Conservation (phyloP, 768 basidiomycete species). For the Tricholoma sp. region DNA sequence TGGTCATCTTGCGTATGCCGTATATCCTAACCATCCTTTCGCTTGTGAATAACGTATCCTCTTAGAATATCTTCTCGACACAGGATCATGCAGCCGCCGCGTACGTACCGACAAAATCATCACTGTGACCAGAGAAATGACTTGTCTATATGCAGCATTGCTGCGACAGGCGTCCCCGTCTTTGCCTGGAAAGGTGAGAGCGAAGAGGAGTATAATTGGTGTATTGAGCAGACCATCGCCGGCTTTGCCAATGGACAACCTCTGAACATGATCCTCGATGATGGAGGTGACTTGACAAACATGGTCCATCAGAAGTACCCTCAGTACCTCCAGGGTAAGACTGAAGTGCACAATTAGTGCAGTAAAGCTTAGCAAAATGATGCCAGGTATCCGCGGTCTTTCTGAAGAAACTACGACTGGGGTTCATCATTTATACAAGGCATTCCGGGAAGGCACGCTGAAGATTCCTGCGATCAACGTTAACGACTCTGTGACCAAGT, state of each 20-base stretch:
- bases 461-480: constrained; percentile 99
- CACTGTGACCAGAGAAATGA: background rate
- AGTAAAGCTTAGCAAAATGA: constrained; percentile 6
- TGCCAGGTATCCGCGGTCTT: constrained; percentile 78
- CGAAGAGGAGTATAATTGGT: constrained; percentile 98
- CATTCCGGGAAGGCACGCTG: constrained; percentile 91
- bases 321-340: constrained; percentile 71
- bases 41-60: background rate
- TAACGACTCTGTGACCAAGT: constrained; percentile 99
- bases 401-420: constrained; percentile 99
- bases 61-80: constrained; percentile 97
- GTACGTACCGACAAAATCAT: constrained; percentile 38
- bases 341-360: background rate
- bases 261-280: constrained; percentile 98
- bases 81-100: constrained; percentile 99
- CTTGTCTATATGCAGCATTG: constrained; percentile 53
- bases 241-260: constrained; percentile 82
- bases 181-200: constrained; percentile 99
- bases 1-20: constrained; percentile 94
- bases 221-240: constrained; percentile 90
- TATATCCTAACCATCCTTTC: background rate
- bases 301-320: constrained; percentile 97
- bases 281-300: constrained; percentile 94
- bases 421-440: constrained; percentile 99
- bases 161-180: constrained; percentile 97